Evolutionary conservation across 2,329 filamentous ascomycete species (phyloP).

Genomic region (Gaeumannomyces tritici): DNA sequence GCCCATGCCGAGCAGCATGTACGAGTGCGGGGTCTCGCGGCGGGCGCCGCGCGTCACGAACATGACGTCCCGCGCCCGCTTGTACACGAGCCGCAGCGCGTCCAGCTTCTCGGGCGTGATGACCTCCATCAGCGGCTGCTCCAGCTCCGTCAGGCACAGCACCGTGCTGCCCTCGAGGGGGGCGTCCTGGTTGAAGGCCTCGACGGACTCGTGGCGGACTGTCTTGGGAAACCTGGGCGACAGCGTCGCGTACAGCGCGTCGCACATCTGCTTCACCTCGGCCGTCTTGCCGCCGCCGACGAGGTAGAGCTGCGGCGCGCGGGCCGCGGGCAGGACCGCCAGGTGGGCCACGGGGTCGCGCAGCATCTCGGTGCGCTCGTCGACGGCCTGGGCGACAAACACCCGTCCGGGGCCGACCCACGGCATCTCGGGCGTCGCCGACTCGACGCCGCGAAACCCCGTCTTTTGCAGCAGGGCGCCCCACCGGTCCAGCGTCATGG

Average conservation of each 20-base stretch:
- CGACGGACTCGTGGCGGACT: not conserved
- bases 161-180: slow-evolving; percentile 6
- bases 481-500: slow-evolving; percentile 8
- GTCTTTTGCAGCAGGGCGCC: slow-evolving; percentile 13
- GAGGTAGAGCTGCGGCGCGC: slow-evolving; percentile 8
- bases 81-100: slow-evolving; percentile 6
- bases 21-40: slow-evolving; percentile 12
- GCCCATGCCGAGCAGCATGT: slow-evolving; percentile 13
- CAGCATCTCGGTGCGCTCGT: slow-evolving; percentile 9
- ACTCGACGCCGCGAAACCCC: slow-evolving; percentile 14
- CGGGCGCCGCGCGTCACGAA: slow-evolving; percentile 19
- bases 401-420: slow-evolving; percentile 8
- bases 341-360: not conserved
- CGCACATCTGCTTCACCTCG: not conserved
- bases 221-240: not conserved
- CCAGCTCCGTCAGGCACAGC: not conserved
- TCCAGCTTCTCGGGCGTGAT: slow-evolving; percentile 10
- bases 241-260: not conserved
- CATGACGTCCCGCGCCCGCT: slow-evolving; percentile 14
- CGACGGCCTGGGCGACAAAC: slow-evolving; percentile 13
- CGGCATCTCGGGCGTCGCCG: not conserved
- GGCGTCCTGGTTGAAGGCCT: slow-evolving; percentile 5
- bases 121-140: slow-evolving; percentile 4
- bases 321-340: not conserved
- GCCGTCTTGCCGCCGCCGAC: slow-evolving; percentile 10